Evolutionary conservation across 2,329 filamentous ascomycete genomes (phyloP), one percentile per base, ranked within the genome.

Genomic region (Trichoderma afroharzianum): DNA sequence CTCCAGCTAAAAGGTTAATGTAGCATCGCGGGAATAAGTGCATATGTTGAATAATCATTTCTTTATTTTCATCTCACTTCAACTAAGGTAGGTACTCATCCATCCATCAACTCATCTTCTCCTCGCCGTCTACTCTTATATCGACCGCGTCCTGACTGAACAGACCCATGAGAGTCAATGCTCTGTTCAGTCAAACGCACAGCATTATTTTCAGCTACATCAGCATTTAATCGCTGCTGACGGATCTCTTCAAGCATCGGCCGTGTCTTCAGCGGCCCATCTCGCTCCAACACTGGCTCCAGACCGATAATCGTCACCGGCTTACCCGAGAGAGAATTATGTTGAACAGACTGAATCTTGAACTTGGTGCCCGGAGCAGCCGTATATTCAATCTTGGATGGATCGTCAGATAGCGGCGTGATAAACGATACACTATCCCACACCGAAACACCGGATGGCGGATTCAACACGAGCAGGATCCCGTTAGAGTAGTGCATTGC

Each of bases 401-500:
- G 53, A 47, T 71, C 68, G 18, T 72, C 62, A 55, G 71, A 72
- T 39, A 72, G n/a, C 8, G 71, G 71, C 14, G 68, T 72, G n/a
- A 71, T 21, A 14, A 61, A 72, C 6, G 61, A 30, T 7, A 55
- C 18, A 43, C 58, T 43, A 2, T 72, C 68, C 71, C 71, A 72
- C n/a, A 68, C 12, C 62, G 55, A 59, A 7, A 55, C 36, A 12
- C 67, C 71, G 3, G 43, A 18, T 1, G 53, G 55, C 1, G 53
- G 30, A 12, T 53, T 39, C 15, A 63, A 28, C 24, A 33, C 26
- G 11, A 71, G 58, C 12, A 71, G 15, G 39, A 73, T 73, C 3
- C 69, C 69, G n/a, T 73, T 71, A 21, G 58, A 68, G 21, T 73
- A 73, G 6, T 64, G 63, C 33, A 73, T 59, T 1, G 72, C 72